These are phyloP conservation scores for Candida tibetensis DNA, from an alignment of 805 yeast species.

Conservation along the genomic window DNA sequence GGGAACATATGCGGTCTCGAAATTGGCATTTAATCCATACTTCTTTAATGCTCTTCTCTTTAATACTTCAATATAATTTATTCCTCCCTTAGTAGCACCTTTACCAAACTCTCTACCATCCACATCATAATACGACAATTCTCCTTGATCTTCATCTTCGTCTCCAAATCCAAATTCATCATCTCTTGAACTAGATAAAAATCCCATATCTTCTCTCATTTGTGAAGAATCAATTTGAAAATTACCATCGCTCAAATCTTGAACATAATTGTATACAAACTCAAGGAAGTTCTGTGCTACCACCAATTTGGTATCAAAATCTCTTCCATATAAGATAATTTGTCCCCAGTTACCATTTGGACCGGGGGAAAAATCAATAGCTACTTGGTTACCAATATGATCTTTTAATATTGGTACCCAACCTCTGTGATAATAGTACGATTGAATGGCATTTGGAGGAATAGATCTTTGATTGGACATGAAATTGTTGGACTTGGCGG, in stretches of 20 bases:
- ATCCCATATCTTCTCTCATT: slow-evolving; percentile 34
- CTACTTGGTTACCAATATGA: slow-evolving; percentile 87
- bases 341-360: slow-evolving; percentile 82
- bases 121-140: slow-evolving; percentile 36
- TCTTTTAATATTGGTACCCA: slow-evolving; percentile 95
- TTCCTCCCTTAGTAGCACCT: slow-evolving; percentile 19
- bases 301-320: slow-evolving; percentile 84
- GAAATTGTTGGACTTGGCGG: slow-evolving; percentile 22
- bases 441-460: slow-evolving; percentile 38
- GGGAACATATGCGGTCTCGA: slow-evolving; percentile 39
- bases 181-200: slow-evolving; percentile 33
- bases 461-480: slow-evolving; percentile 34
- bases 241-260: slow-evolving; percentile 42
- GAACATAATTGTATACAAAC: slow-evolving; percentile 35
- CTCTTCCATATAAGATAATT: slow-evolving; percentile 89
- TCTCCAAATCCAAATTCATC: slow-evolving; percentile 45
- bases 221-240: slow-evolving; percentile 35
- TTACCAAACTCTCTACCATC: slow-evolving; percentile 36
- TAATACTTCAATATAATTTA: slow-evolving; percentile 41
- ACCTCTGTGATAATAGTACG: slow-evolving; percentile 31
- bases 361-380: slow-evolving; percentile 72
- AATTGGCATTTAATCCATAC: slow-evolving; percentile 37
- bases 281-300: slow-evolving; percentile 53
- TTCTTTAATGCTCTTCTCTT: slow-evolving; percentile 41
- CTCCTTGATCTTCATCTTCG: slow-evolving; percentile 46